Evolutionary conservation across 1,139 yeast species (phyloP).

Genomic region (Suhomyces coccinellae): DNA sequence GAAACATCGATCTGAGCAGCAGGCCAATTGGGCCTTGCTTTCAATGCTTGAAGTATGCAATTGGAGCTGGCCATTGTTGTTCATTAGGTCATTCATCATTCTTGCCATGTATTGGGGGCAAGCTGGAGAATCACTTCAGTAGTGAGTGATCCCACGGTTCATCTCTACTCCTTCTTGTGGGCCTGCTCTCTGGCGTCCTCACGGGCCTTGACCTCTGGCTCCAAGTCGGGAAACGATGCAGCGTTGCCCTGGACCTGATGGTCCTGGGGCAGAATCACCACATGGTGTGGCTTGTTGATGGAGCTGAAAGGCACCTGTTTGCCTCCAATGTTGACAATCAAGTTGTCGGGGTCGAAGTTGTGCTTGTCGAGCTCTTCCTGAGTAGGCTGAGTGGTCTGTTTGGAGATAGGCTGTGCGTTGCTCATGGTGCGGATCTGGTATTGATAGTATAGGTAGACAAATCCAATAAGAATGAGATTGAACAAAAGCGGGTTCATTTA

Average conservation of each 20-base stretch:
- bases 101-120: too few species aligned
- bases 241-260: constrained; percentile 21
- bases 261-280: constrained; percentile 33
- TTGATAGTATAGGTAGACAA: constrained; percentile 6
- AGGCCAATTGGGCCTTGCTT: too few species aligned
- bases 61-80: too few species aligned
- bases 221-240: constrained; percentile 24
- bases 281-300: constrained; percentile 46
- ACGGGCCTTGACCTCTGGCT: constrained; percentile 24
- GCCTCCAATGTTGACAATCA: constrained; percentile 38
- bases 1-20: too few species aligned
- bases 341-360: constrained; percentile 19
- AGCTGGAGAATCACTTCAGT: too few species aligned
- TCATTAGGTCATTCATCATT: too few species aligned
- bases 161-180: neutral
- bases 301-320: constrained; percentile 36
- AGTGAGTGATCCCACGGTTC: too few species aligned
- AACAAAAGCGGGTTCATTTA: constrained; percentile 11
- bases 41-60: too few species aligned
- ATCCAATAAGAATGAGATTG: constrained; percentile 2
- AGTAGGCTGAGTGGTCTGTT: constrained; percentile 1
- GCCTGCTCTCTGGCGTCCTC: constrained; percentile 14
- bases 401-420: constrained; percentile 7
- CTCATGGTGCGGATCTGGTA: constrained; percentile 7
- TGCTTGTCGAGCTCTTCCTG: constrained; percentile 20